Conservation (phyloP, 2,329 filamentous ascomycete genomes). For the Neofusicoccum kwambonambiense region DNA sequence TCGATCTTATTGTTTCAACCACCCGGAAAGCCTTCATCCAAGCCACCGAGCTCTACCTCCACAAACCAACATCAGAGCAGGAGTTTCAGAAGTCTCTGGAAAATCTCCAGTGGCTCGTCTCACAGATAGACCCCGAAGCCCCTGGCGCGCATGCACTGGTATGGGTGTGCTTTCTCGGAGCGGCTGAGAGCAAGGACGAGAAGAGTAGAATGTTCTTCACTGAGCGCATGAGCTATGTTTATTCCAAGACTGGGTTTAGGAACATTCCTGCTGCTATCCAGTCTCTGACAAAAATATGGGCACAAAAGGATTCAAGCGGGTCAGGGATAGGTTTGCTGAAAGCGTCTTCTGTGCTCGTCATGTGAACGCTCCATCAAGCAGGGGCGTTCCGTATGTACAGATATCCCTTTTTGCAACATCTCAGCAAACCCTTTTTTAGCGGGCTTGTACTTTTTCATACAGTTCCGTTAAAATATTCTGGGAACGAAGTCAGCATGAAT, state of each 20-base stretch:
- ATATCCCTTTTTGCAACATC: too few relatives aligned
- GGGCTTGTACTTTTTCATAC: too few relatives aligned
- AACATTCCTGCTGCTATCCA: constrained; percentile 24
- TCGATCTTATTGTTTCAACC: constrained; percentile 13
- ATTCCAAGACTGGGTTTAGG: constrained; percentile 23
- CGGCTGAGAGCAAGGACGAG: constrained; percentile 21
- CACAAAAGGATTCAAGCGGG: constrained; percentile 13
- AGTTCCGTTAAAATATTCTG: too few relatives aligned
- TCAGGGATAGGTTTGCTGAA: constrained; percentile 21
- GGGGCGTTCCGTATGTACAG: too few relatives aligned
- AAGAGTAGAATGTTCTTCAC: constrained; percentile 23
- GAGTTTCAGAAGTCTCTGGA: neutral
- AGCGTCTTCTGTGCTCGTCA: constrained; percentile 22
- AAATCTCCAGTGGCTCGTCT: constrained; percentile 12
- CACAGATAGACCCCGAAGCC: constrained; percentile 18
- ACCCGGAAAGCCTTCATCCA: constrained; percentile 17
- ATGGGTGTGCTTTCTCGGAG: constrained; percentile 26
- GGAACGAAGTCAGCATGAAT: too few relatives aligned
- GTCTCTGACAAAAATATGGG: constrained; percentile 22
- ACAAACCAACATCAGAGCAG: neutral
- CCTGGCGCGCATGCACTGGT: constrained; percentile 24
- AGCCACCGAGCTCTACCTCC: constrained; percentile 12
- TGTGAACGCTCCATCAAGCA: constrained; percentile 16
- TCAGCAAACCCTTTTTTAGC: too few relatives aligned
- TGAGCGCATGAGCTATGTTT: constrained; percentile 21